phyloP scores from a whole-genome alignment of 2,329 filamentous ascomycete genomes.

The Akanthomyces muscarius region DNA sequence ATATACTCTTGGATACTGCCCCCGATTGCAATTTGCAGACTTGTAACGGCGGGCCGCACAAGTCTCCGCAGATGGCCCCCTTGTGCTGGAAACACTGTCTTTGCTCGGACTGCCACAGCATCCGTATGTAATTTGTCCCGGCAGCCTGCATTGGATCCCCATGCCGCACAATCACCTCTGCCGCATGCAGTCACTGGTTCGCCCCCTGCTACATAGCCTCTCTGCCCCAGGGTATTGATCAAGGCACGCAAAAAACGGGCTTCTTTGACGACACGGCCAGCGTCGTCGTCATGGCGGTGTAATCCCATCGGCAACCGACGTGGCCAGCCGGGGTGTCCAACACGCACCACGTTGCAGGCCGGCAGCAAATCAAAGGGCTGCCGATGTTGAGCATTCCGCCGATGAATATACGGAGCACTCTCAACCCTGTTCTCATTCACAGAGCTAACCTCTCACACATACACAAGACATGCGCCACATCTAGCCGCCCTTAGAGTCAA shows the following conservation, averaged over 20 bases:
- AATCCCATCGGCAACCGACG: not conserved
- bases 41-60: not conserved
- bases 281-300: not conserved
- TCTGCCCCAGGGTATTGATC: too few relatives aligned
- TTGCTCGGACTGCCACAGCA: not conserved
- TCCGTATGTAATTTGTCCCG: not conserved
- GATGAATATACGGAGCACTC: too few relatives aligned
- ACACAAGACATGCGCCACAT: not conserved
- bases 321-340: not conserved
- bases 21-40: not conserved
- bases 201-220: too few relatives aligned
- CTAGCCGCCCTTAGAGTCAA: not conserved
- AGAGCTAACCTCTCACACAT: not conserved
- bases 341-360: not conserved
- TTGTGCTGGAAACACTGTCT: not conserved
- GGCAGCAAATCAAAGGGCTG: too few relatives aligned
- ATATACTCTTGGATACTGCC: not conserved
- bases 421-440: not conserved
- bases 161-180: too few relatives aligned
- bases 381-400: too few relatives aligned
- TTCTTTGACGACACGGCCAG: not conserved
- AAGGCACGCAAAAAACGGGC: too few relatives aligned
- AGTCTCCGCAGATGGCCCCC: not conserved
- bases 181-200: too few relatives aligned
- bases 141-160: not conserved